Evolutionary conservation across 495 filamentous ascomycete species (phyloP), one percentile per base, ranked within the genome.

Genomic region (Penicillium desertorum): DNA sequence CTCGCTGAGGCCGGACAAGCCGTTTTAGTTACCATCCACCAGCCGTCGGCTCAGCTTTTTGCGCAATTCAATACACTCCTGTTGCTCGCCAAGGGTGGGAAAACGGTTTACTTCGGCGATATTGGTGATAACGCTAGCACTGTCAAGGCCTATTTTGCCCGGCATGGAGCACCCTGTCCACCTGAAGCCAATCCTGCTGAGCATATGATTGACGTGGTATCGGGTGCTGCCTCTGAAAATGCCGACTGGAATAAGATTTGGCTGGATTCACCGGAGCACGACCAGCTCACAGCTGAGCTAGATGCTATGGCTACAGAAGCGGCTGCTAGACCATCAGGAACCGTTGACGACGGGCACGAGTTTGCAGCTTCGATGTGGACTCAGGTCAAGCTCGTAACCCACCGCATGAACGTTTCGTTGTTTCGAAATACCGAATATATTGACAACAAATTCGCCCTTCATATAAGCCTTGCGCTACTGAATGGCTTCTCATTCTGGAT

Each of bases 201-300:
- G 68, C 91, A 88, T 83, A 95, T 96, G 88, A 78, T 96, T 41
- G 89, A 94, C 61, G 86, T 88, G 53, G 92, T 91, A 48, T 63
- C 69, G 7, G 67, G 71, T 8, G 43, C 27, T 2, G 60, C 25
- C 59, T 68, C 16, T 69, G 17, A 63, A 59, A 39, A 63, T 76
- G n/a, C 7, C 8, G 76, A 86, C 60, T 88, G 86, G 86, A 75
- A 81, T 61, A 71, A 84, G 37, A 76, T 85, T 56, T 88, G 86
- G 86, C 67, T 75, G 10, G 30, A 32, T 10, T 32, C 30, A 3
- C 9, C 30, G 9, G 30, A 32, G 10, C 30, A 32, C 61, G 77
- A 5, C 76, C 85, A 41, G 65, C 70, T 27, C 63, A 67, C 32
- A 9, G 56, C 75, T 11, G 82, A 88, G 56, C 82, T 87, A 19